Conservation (phyloP, 140 eudicot species). For the Erigeron philadelphicus region DNA sequence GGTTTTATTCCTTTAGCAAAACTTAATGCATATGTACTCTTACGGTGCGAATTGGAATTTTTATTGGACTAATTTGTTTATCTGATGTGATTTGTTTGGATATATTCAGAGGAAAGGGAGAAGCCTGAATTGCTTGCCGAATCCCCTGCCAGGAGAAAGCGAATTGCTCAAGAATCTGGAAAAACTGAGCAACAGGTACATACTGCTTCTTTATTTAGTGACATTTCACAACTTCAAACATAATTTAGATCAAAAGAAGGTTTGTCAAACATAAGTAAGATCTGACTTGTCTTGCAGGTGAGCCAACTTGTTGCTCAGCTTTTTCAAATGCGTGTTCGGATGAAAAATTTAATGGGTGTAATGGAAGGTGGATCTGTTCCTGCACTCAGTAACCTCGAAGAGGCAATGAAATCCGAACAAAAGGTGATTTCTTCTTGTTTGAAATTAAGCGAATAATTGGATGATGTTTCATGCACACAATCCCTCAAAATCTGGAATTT, state of each 20-base stretch:
- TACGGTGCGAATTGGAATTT: background rate
- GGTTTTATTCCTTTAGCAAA: conserved; percentile 36
- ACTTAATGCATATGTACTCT: background rate
- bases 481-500: background rate
- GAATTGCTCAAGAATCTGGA: conserved; percentile 86
- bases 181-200: conserved; percentile 88
- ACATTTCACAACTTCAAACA: background rate
- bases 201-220: background rate
- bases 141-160: conserved; percentile 71
- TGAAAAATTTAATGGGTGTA: conserved; percentile 87
- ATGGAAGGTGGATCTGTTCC: conserved; percentile 97
- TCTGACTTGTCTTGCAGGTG: conserved; percentile 45
- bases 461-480: background rate
- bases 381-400: conserved; percentile 73
- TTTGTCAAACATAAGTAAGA: background rate
- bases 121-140: conserved; percentile 90
- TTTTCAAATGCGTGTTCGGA: conserved; percentile 89
- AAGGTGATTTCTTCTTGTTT: conserved; percentile 41
- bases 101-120: conserved; percentile 83
- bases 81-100: background rate
- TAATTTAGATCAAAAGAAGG: background rate
- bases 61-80: background rate
- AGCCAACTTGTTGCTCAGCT: conserved; percentile 91
- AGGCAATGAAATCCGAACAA: conserved; percentile 71
- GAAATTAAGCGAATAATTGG: background rate